These are phyloP conservation scores for Sporobolomyces roseus DNA, from an alignment of 768 basidiomycete species.

Conservation along the genomic window DNA sequence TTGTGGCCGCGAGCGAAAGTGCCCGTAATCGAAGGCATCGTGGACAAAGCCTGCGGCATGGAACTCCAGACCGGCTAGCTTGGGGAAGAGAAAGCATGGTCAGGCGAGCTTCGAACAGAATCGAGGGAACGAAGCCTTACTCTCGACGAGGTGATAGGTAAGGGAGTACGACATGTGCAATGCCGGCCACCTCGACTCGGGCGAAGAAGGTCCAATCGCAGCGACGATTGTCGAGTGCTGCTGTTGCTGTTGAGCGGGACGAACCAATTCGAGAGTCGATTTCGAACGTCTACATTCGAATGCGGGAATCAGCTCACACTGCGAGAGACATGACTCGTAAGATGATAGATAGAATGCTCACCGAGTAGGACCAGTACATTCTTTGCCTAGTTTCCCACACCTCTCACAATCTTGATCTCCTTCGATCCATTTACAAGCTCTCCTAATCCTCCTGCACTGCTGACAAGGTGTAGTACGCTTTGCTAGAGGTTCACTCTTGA, in stretches of 20 bases:
- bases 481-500: too few relatives aligned
- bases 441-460: background rate
- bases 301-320: too few relatives aligned
- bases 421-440: background rate
- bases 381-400: background rate
- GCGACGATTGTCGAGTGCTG: background rate
- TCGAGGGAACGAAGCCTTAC: background rate
- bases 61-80: background rate
- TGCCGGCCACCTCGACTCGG: conserved; percentile 1
- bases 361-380: background rate
- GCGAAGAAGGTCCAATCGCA: background rate
- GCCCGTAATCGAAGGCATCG: background rate
- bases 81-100: background rate
- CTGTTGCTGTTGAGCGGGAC: background rate
- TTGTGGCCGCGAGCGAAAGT: background rate
- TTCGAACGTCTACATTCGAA: background rate
- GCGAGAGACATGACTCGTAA: too few relatives aligned
- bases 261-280: too few relatives aligned
- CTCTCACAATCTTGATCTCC: conserved; percentile 4
- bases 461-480: too few relatives aligned
- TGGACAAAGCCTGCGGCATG: background rate
- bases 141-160: conserved; percentile 5
- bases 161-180: conserved; percentile 5
- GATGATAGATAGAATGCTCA: background rate
- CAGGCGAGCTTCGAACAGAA: background rate